Evolutionary conservation across 140 eudicot genomes (phyloP), one percentile per base, ranked within the genome.

Genomic region (Oenanthe javanica): DNA sequence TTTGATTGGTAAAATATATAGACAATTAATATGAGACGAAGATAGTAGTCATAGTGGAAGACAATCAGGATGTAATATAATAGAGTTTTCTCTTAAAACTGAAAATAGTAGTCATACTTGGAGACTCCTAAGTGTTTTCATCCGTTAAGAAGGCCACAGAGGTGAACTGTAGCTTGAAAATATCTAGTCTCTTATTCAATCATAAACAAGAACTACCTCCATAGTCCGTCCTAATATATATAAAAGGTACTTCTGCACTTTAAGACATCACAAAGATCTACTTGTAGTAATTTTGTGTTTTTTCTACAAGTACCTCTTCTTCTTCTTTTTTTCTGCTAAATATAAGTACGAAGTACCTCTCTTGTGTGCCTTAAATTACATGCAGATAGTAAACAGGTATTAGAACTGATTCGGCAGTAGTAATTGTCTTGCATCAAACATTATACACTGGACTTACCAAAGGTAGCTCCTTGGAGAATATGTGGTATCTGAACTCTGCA

Each of bases 401-500:
- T 36, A 36, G 40, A 36, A 59, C 67, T 59, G 67, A 59, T 12
- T 21, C 2, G 31, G 12, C 31, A 59, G 13, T 12, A 59, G 31
- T 59, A 59, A 27, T 3, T 23, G 70, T 2, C 23, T 61, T n/a
- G 64, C 36, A 61, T n/a, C 52, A 36, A 21, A 18, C 36, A 38
- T 40, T 19, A 38, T 15, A 77, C n/a, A 40, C 15, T 19, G 79
- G 77, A 83, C 83, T 85, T 89, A 94, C 98, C 88, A 94, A 82
- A 12, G 98, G 98, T 82, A 94, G 86, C 85, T 94, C 98, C 84
- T 94, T 94, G 80, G 98, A 89, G 87, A 94, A 94, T 31, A 94
- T 94, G 83, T 88, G 92, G 87, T 94, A 94, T 84, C 98, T 84
- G 66, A 94, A 89, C 86, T 94, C 98, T 48, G 98, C 96, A 79